Conservation (phyloP, 2,329 filamentous ascomycete species). For the Rutstroemia sydowiana region DNA sequence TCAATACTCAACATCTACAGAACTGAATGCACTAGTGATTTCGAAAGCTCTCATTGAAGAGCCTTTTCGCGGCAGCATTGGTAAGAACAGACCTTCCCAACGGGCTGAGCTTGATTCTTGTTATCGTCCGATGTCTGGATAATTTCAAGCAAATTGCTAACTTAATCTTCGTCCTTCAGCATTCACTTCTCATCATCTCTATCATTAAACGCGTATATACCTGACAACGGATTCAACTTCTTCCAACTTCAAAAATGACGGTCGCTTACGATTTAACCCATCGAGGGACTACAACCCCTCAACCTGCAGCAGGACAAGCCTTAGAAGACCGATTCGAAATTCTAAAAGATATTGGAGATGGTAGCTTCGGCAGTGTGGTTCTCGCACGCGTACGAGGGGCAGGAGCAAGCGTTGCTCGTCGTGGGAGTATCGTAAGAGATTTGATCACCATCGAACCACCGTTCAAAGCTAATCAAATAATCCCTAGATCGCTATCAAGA, state of each 20-base stretch:
- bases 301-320: constrained; percentile 40
- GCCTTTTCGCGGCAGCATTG: constrained; percentile 19
- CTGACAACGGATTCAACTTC: neutral
- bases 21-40: constrained; percentile 30
- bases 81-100: constrained; percentile 1
- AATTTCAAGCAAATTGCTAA: constrained; percentile 1
- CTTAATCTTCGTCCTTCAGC: constrained; percentile 9
- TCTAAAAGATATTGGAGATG: constrained; percentile 96
- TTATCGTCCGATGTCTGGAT: neutral
- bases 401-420: constrained; percentile 78
- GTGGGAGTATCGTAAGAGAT: constrained; percentile 79
- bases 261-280: constrained; percentile 67
- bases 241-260: constrained; percentile 54
- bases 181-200: constrained; percentile 10
- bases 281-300: constrained; percentile 52
- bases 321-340: constrained; percentile 96
- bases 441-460: constrained; percentile 2
- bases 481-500: constrained; percentile 89
- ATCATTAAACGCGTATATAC: constrained; percentile 3
- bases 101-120: neutral
- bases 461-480: constrained; percentile 12
- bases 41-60: constrained; percentile 27
- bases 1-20: constrained; percentile 9
- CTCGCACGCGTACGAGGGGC: constrained; percentile 86
- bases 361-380: constrained; percentile 94